Conservation (phyloP, 129 eudicot species). For the Helianthus annuus region HanXRQr2.0-SUNRISE NC_035448.2:181886261-181886760, state of each 20-base stretch:
- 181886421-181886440: constrained; percentile 93
- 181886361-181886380: constrained; percentile 58
- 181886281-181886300: constrained; percentile 86
- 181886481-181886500: constrained; percentile 79
- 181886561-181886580: constrained; percentile 63
- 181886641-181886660: constrained; percentile 42
- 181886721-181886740: constrained; percentile 82
- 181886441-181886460: constrained; percentile 44
- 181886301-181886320: constrained; percentile 72
- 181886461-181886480: constrained; percentile 65
- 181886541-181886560: constrained; percentile 73
- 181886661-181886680: neutral
- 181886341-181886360: constrained; percentile 59
- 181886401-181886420: constrained; percentile 80
- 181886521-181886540: constrained; percentile 77
- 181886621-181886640: constrained; percentile 66
- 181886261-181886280: constrained; percentile 57
- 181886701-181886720: constrained; percentile 13
- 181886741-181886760: constrained; percentile 92
- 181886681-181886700: neutral
- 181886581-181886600: constrained; percentile 62
- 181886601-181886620: constrained; percentile 75
- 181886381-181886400: constrained; percentile 65
- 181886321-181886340: constrained; percentile 72
- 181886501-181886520: constrained; percentile 76